Conservation (phyloP, 2,329 filamentous ascomycete species). For the Aureobasidium mangrovei region DNA sequence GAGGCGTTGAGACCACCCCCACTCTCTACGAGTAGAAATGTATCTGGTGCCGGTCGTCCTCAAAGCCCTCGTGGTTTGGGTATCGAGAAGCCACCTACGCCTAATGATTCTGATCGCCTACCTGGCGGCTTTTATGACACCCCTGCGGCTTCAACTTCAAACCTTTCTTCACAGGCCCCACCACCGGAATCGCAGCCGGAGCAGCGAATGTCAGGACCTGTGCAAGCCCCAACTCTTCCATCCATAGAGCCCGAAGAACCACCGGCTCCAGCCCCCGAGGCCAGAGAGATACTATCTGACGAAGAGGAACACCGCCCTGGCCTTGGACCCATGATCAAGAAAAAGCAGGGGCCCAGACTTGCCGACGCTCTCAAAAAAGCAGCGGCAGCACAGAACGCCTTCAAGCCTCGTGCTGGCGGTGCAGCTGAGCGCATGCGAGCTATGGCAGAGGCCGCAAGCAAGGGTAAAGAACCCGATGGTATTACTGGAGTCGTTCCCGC, state of each 20-base stretch:
- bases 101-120: neutral
- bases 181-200: conserved; percentile 6
- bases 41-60: conserved; percentile 11
- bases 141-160: conserved; percentile 12
- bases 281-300: neutral
- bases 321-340: conserved; percentile 83
- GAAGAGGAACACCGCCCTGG: conserved; percentile 59
- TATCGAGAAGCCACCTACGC: conserved; percentile 1
- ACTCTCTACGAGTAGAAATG: conserved; percentile 16
- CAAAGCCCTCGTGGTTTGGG: conserved; percentile 8
- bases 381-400: conserved; percentile 60
- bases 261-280: neutral
- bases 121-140: conserved; percentile 16
- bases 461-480: conserved; percentile 64
- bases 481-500: conserved; percentile 83
- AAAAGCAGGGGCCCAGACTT: conserved; percentile 62
- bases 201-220: neutral
- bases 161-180: conserved; percentile 3
- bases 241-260: conserved; percentile 4
- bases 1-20: conserved; percentile 26
- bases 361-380: conserved; percentile 73
- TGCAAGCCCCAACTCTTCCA: conserved; percentile 12
- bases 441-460: conserved; percentile 48
- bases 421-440: conserved; percentile 59
- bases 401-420: conserved; percentile 82